phyloP scores from a whole-genome alignment of 164 flowering plant genomes.

The Annona cherimola region DNA sequence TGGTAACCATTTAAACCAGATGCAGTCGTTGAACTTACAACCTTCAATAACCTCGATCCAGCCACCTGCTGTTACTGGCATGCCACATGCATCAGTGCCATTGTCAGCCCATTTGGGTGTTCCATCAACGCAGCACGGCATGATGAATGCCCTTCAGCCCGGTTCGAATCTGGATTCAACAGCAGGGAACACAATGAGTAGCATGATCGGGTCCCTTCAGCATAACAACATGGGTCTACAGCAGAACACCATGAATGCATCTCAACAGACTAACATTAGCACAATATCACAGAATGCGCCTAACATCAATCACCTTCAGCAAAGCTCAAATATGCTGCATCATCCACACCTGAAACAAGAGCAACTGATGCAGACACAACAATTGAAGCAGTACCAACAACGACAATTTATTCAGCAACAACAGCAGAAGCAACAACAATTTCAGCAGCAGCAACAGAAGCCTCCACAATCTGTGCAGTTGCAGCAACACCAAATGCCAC shows the following conservation, averaged over 20 bases:
- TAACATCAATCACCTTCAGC: conserved; percentile 42
- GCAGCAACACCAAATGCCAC: conserved; percentile 51
- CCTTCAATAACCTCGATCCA: conserved; percentile 42
- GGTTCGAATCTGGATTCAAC: conserved; percentile 48
- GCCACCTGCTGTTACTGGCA: conserved; percentile 32
- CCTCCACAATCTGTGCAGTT: conserved; percentile 47
- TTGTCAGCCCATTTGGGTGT: conserved; percentile 31
- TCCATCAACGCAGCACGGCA: conserved; percentile 43
- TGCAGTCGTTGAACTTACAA: conserved; percentile 53
- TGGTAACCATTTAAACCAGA: conserved; percentile 64
- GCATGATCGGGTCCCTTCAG: conserved; percentile 24
- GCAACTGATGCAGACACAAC: conserved; percentile 58
- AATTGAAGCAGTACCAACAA: conserved; percentile 44
- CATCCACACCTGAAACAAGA: conserved; percentile 20
- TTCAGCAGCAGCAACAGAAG: conserved; percentile 20
- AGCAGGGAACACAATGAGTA: conserved; percentile 64
- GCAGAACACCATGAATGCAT: conserved; percentile 44
- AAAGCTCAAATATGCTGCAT: conserved; percentile 47
- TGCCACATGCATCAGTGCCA: conserved; percentile 49
- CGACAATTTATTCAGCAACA: conserved; percentile 40
- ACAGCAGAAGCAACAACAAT: conserved; percentile 17
- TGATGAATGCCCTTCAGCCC: conserved; percentile 47
- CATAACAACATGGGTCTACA: conserved; percentile 27
- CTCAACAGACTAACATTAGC: conserved; percentile 50
- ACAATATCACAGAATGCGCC: conserved; percentile 49